A percentile compares a stretch with the other conserved stretches of the same genome.
phyloP scores from a whole-genome alignment of 2,329 filamentous ascomycete species.

The Phaeosphaeriaceae sp. region DNA sequence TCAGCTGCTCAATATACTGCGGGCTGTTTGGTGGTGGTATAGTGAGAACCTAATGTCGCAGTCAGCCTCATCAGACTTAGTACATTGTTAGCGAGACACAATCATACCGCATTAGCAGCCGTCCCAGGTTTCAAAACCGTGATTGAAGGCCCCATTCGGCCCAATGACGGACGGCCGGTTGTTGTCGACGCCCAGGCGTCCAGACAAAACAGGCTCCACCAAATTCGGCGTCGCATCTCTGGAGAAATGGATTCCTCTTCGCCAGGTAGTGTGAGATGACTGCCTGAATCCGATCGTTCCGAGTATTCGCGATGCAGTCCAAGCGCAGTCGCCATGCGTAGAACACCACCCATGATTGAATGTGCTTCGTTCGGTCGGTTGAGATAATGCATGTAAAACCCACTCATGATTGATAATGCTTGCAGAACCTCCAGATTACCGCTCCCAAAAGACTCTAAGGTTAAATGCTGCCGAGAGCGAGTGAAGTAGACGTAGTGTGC shows the following conservation, averaged over 20 bases:
- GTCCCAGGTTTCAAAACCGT: constrained; percentile 48
- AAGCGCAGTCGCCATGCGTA: constrained; percentile 76
- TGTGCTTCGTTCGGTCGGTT: constrained; percentile 80
- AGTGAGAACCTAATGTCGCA: constrained; percentile 20
- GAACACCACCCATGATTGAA: constrained; percentile 71
- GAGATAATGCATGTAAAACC: constrained; percentile 79
- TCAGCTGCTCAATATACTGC: constrained; percentile 61
- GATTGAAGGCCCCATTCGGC: constrained; percentile 47
- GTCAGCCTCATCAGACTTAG: background rate
- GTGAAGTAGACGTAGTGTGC: constrained; percentile 74
- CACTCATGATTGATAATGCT: constrained; percentile 72
- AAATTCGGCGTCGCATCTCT: constrained; percentile 50
- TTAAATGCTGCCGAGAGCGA: constrained; percentile 69
- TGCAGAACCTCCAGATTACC: constrained; percentile 77
- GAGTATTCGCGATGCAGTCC: constrained; percentile 72
- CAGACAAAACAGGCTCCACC: constrained; percentile 55
- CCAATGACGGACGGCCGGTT: constrained; percentile 50
- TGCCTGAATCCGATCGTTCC: constrained; percentile 35
- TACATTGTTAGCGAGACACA: background rate
- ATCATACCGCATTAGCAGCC: constrained; percentile 37
- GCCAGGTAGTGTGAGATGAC: constrained; percentile 24
- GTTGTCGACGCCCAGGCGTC: constrained; percentile 54
- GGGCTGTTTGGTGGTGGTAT: constrained; percentile 43
- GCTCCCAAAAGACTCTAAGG: constrained; percentile 71
- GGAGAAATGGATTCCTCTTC: constrained; percentile 46